phyloP scores from a whole-genome alignment of 2,329 filamentous ascomycete species.

The Chrysoporthe deuterocubensis region DNA sequence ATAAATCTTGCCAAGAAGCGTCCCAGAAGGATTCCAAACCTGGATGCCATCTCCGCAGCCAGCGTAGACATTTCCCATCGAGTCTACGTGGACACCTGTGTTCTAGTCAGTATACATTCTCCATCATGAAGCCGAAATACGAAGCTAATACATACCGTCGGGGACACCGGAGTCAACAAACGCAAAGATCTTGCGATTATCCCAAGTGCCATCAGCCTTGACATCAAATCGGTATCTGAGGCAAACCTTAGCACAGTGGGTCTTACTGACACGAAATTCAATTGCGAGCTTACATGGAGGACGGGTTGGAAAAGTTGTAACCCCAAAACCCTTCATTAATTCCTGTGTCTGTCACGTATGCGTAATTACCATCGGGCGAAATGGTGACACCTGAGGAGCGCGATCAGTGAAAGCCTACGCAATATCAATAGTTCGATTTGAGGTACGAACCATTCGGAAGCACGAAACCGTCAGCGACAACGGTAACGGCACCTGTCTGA shows the following conservation, averaged over 20 bases:
- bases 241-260: conserved; percentile 9
- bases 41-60: conserved; percentile 56
- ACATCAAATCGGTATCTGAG: conserved; percentile 49
- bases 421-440: neutral
- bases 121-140: neutral
- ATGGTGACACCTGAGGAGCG: conserved; percentile 50
- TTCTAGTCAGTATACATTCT: neutral
- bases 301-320: conserved; percentile 44
- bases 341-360: conserved; percentile 62
- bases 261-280: conserved; percentile 15
- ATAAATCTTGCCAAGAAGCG: conserved; percentile 61
- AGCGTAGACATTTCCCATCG: conserved; percentile 58
- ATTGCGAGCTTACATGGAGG: conserved; percentile 50
- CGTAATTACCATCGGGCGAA: conserved; percentile 51
- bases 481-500: conserved; percentile 52
- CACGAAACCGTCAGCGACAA: conserved; percentile 61
- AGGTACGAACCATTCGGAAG: conserved; percentile 54
- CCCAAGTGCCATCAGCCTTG: conserved; percentile 46
- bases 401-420: neutral
- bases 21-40: conserved; percentile 53
- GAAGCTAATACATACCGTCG: conserved; percentile 48
- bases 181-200: conserved; percentile 56
- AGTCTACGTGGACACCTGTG: conserved; percentile 58
- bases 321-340: conserved; percentile 50
- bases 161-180: conserved; percentile 56